Base-by-base conservation (phyloP, 257 asterid genomes). In the Verbena officinalis region DNA sequence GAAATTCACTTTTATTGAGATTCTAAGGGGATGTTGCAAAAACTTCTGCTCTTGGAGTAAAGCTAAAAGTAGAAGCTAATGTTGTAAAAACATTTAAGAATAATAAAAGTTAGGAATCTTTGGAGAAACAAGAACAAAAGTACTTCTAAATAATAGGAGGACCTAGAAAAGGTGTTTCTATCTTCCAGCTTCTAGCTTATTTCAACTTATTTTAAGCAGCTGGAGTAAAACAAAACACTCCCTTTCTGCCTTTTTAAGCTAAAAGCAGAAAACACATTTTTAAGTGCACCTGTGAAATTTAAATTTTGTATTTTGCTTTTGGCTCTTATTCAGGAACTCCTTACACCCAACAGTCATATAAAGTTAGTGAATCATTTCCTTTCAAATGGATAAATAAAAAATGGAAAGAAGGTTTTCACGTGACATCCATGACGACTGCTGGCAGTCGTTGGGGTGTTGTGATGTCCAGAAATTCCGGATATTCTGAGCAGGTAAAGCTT, bases 371-470 rank as follows among this genome's bases (percentile, higher is more conserved):
- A 76, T 93, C 98, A 3, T 93, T 93, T 73, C 98, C 98, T 4
- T 93, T 93, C 81, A 93, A 93, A 80, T 93, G 98, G 98, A 93
- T 93, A 51, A 93, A 90, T 68, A 93, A 93, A 64, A 93, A 93
- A 69, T 93, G 98, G 98, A 93, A 93, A 75, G 98, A 93, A 86
- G 98, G 98, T 39, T 93, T 93, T 70, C 98, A 93, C 65, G 98
- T 90, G 40, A 93, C 98, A 9, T 93, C 98, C 56, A 93, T 93
- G 98, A 90, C 98, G 27, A 93, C 98, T 50, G 98, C 98, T 69
- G 98, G 97, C 68, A 93, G 80, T 77, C 96, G 98, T 61, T 93
- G 98, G 98, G 98, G 96, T 65, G 98, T 93, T 59, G 98, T 93
- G 48, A 93, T 93, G 98, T 93, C 98, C 64, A 73, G 97, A 76